These are phyloP conservation scores for Physaria fendleri DNA, from an alignment of 345 rosid species.

Conservation along the genomic window DNA sequence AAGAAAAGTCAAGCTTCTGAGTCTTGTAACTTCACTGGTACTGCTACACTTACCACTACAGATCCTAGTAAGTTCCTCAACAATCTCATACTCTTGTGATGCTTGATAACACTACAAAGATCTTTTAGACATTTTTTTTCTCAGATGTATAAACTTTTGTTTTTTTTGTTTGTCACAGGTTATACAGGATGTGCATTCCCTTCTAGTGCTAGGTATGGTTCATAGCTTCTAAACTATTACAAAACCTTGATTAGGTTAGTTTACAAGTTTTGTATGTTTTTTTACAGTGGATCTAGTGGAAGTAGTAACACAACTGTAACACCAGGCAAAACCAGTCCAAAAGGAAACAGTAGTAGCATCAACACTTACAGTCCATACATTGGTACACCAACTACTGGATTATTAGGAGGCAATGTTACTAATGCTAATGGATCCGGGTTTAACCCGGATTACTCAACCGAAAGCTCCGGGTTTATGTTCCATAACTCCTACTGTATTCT, in stretches of 20 bases:
- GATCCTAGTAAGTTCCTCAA: slow-evolving; percentile 50
- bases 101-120: not conserved
- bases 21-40: slow-evolving; percentile 74
- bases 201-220: slow-evolving; percentile 33
- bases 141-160: not conserved
- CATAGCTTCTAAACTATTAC: not conserved
- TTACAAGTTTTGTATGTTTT: not conserved
- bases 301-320: slow-evolving; percentile 17
- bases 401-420: slow-evolving; percentile 27
- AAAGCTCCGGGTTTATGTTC: slow-evolving; percentile 11
- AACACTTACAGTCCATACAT: slow-evolving; percentile 28
- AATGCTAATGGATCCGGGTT: slow-evolving; percentile 29
- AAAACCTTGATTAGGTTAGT: not conserved
- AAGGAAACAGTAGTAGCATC: slow-evolving; percentile 17
- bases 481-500: not conserved
- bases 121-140: not conserved
- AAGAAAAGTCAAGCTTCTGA: slow-evolving; percentile 65
- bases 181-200: slow-evolving; percentile 36
- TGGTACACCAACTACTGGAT: slow-evolving; percentile 30
- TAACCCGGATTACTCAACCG: slow-evolving; percentile 31
- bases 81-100: not conserved
- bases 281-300: slow-evolving; percentile 18
- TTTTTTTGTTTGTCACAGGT: slow-evolving; percentile 31
- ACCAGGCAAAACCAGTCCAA: slow-evolving; percentile 29
- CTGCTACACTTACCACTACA: slow-evolving; percentile 43